Conservation (phyloP, 352 stramenopile species). For the Phytophthora chlamydospora region DNA sequence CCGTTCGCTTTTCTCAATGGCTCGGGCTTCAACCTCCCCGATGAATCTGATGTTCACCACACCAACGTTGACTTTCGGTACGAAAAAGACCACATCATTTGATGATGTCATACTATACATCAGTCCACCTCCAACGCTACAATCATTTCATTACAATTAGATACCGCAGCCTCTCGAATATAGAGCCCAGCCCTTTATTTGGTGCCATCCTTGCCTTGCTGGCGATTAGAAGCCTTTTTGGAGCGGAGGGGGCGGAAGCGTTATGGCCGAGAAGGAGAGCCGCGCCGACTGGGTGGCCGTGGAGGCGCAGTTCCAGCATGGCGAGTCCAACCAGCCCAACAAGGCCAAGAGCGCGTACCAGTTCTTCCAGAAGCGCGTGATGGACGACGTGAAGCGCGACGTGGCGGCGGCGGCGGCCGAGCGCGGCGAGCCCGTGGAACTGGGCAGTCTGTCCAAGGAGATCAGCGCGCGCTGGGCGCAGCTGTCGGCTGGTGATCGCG, state of each 20-base stretch:
- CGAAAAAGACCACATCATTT: not conserved
- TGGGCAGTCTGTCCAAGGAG: slow-evolving; percentile 75
- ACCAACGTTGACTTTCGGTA: not conserved
- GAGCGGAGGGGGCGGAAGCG: not conserved
- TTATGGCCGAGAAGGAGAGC: slow-evolving; percentile 63
- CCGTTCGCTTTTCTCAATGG: slow-evolving; percentile 21
- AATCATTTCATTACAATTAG: not conserved
- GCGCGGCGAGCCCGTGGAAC: slow-evolving; percentile 55
- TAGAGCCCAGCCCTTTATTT: not conserved
- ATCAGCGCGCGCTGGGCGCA: slow-evolving; percentile 80
- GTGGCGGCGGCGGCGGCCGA: slow-evolving; percentile 52
- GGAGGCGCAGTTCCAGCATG: slow-evolving; percentile 75
- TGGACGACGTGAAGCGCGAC: slow-evolving; percentile 68
- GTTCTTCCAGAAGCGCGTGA: slow-evolving; percentile 79
- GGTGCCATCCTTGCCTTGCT: too few species aligned
- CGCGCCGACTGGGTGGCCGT: slow-evolving; percentile 81
- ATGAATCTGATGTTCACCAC: slow-evolving; percentile 12
- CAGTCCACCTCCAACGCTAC: too few species aligned
- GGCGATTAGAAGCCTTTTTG: too few species aligned
- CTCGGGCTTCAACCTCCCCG: slow-evolving; percentile 31
- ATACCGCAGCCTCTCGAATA: not conserved
- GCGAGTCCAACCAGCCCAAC: slow-evolving; percentile 44
- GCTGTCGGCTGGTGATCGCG: slow-evolving; percentile 60
- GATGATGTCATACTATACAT: not conserved
- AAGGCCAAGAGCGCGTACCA: slow-evolving; percentile 81